These are phyloP conservation scores for Oidiodendron maius DNA, from an alignment of 495 filamentous ascomycete genomes.

Conservation along the genomic window DNA sequence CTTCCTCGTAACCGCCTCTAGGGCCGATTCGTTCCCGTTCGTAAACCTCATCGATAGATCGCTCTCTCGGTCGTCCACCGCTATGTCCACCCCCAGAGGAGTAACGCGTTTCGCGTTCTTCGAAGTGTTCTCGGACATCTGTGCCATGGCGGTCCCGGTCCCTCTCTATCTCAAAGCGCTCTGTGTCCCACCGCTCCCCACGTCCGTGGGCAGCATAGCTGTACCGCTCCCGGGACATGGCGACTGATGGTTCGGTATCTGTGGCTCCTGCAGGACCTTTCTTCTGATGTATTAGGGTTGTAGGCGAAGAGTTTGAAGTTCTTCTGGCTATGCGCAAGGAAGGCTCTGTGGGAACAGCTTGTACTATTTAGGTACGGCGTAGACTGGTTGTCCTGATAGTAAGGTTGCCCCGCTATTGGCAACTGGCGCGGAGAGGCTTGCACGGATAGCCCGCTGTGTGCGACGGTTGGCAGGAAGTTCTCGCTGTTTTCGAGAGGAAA, in stretches of 20 bases:
- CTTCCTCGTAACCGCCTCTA: constrained; percentile 36
- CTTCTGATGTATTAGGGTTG: too few species aligned
- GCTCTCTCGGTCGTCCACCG: constrained; percentile 20
- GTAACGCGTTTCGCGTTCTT: constrained; percentile 16
- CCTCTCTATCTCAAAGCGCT: constrained; percentile 23
- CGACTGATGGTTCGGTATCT: background rate
- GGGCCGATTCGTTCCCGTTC: constrained; percentile 29
- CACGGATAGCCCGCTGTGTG: too few species aligned
- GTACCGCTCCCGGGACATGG: constrained; percentile 20
- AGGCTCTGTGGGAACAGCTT: too few species aligned
- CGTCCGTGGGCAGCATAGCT: constrained; percentile 10
- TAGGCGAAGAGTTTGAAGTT: too few species aligned
- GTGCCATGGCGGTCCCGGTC: constrained; percentile 36
- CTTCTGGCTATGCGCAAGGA: too few species aligned
- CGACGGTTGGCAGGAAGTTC: too few species aligned
- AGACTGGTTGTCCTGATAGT: too few species aligned
- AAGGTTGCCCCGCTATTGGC: too few species aligned
- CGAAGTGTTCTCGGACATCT: constrained; percentile 20
- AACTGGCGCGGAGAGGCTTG: too few species aligned
- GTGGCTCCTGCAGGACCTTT: too few species aligned
- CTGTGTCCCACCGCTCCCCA: constrained; percentile 20
- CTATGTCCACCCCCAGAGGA: background rate
- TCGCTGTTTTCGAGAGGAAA: too few species aligned
- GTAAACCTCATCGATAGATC: constrained; percentile 28
- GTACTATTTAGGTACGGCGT: too few species aligned